Evolutionary conservation across 257 asterid genomes (phyloP).

Genomic region (Henckelia pumila): DNA sequence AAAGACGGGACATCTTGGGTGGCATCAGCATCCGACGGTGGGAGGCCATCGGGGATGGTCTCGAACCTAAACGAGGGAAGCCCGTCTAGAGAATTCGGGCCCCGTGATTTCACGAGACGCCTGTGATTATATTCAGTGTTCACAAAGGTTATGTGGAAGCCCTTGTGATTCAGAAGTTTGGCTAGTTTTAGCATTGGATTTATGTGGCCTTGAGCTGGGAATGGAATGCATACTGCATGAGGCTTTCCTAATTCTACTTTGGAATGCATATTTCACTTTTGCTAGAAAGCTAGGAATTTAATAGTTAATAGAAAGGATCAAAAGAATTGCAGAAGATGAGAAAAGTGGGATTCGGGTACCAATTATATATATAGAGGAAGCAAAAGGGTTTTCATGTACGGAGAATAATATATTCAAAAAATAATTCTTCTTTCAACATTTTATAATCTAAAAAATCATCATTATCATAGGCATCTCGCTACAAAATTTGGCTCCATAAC

Average conservation of each 20-base stretch:
- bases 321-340: not conserved
- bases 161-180: constrained; percentile 17
- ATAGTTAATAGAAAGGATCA: no score
- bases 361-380: no score
- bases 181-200: constrained; percentile 29
- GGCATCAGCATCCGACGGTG: constrained; percentile 12
- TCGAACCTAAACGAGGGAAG: constrained; percentile 15
- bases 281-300: no score
- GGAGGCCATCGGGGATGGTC: constrained; percentile 20
- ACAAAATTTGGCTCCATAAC: no score
- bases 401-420: no score
- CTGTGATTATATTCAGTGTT: constrained; percentile 23
- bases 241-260: not conserved
- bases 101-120: constrained; percentile 19
- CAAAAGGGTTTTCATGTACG: no score
- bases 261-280: no score
- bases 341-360: no score
- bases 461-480: no score
- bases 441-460: no score
- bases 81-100: not conserved
- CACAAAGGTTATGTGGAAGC: constrained; percentile 24
- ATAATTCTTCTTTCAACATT: no score
- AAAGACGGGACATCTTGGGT: constrained; percentile 23
- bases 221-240: constrained; percentile 24
- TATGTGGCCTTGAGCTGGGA: constrained; percentile 27